Base-by-base conservation (phyloP, 768 basidiomycete genomes). In the Pleurotus salmoneostramineus region DNA sequence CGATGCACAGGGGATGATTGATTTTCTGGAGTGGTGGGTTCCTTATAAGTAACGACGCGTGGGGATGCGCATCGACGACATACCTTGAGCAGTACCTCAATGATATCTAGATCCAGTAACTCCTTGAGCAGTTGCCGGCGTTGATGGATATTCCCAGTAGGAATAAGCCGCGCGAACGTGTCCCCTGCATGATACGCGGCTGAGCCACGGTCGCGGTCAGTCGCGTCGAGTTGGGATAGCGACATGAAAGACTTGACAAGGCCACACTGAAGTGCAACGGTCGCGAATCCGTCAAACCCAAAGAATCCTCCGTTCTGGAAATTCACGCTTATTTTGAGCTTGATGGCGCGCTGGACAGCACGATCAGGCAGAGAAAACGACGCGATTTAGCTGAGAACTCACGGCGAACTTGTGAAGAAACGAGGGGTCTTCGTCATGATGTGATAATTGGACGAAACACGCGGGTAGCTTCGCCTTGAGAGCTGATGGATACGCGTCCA, bases 241-340 rank as follows among this genome's bases (percentile, higher is more conserved):
- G 58, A 58, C 15, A 70, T 50, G 56, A 71, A 59, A 2, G 66
- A 60, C 45, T 65, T 66, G 12, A 68, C 68, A 44, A 72, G 65
- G 3, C 71, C 71, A 12, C 66, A 55, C 4, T 63, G 54, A 27
- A 66, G 47, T 12, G 66, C 67, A 45, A 65, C 63, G 21, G 61
- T 59, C 37, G 58, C 64, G 35, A 71, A 70, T 4, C 35, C 42
- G 49, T 66, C 64, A 43, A 69, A 65, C 15, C 64, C 61, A 15
- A 34, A 33, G n/a, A 56, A 45, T 60, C 59, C 17, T 36, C 11
- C 36, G 49, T 33, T 45, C 3, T 40, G n/a, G 37, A 40, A 42
- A 57, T 36, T 31, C 36, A 27, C 21, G 21, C 21, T 43, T 11
- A 35, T 17, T 10, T 40, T 40, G 37, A 40, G 37, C 42, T 55